A percentile compares a stretch with the other conserved stretches of the same genome.
Conservation (phyloP, 2,329 filamentous ascomycete species). For the Ophiostoma himal-ulmi region DNA sequence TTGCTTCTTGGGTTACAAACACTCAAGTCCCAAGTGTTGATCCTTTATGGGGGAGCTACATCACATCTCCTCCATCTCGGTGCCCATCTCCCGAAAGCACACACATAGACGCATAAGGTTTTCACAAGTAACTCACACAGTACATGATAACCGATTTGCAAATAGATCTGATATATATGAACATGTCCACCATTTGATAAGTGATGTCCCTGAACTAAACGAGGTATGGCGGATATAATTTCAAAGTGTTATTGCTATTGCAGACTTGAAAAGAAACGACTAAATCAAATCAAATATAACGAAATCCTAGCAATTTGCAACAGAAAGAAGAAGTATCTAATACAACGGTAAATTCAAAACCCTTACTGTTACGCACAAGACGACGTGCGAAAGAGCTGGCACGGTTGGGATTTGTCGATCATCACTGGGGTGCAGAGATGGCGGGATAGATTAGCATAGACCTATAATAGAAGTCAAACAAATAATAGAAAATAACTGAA, state of each 20-base stretch:
- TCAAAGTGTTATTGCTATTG: too few species aligned
- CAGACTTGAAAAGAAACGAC: neutral
- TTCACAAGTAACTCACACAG: too few species aligned
- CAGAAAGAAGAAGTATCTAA: neutral
- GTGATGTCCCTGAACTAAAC: too few species aligned
- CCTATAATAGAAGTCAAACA: neutral
- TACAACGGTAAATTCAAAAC: neutral
- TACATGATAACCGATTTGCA: too few species aligned
- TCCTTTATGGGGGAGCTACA: neutral
- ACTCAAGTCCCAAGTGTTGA: neutral
- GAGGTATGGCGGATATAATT: too few species aligned
- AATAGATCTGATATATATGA: too few species aligned
- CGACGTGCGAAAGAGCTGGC: constrained; percentile 4
- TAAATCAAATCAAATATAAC: neutral
- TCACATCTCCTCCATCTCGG: neutral
- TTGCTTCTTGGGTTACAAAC: neutral
- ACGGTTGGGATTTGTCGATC: constrained; percentile 10
- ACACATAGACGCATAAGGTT: neutral
- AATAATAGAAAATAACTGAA: neutral
- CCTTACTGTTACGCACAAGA: neutral
- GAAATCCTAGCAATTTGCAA: neutral
- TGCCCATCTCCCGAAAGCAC: neutral
- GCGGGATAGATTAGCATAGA: constrained; percentile 5
- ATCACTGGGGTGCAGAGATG: constrained; percentile 12
- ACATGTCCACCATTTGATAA: too few species aligned